Base-by-base conservation (phyloP, 192 early-diverging fungal species). In the Neocallimastix lanati region DNA sequence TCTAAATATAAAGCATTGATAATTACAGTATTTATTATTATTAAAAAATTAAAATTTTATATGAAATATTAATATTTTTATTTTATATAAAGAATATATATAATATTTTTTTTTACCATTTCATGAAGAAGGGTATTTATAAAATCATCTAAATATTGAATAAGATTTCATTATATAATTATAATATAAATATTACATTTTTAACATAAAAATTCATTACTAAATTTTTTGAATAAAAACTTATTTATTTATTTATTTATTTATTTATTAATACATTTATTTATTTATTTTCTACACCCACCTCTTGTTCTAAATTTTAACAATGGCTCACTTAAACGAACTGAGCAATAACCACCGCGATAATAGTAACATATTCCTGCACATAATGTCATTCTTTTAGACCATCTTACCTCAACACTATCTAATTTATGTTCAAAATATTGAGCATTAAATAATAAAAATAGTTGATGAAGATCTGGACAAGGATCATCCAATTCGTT, bases 81-180 rank as follows among this genome's bases (percentile, higher is more conserved):
- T n/a, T n/a, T n/a, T n/a, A n/a, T n/a, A n/a, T n/a, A n/a, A n/a
- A n/a, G n/a, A n/a, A n/a, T n/a, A n/a, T n/a, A n/a, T n/a, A n/a
- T n/a, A 67, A 67, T n/a, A 67, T 9, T 21, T n/a, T n/a, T 7
- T 13, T n/a, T n/a, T 67, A 67, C 50, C 90, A 92, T 92, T 78
- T 92, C 91, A 67, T 92, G 92, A 7, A 92, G 83, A 15, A 92
- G 81, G 4, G 91, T 92, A 21, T 91, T 86, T 35, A 91, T 87
- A 78, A 90, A 84, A 78, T 92, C 91, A 12, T 78, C 50, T 67
- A 67, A 33, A 33, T n/a, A n/a, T n/a, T n/a, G n/a, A n/a, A n/a
- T n/a, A n/a, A n/a, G n/a, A n/a, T n/a, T n/a, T n/a, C n/a, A n/a
- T n/a, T n/a, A n/a, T n/a, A n/a, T n/a, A n/a, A n/a, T n/a, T n/a